These are phyloP conservation scores for Pholiota molesta DNA, from an alignment of 768 basidiomycete genomes.

Conservation along the genomic window DNA sequence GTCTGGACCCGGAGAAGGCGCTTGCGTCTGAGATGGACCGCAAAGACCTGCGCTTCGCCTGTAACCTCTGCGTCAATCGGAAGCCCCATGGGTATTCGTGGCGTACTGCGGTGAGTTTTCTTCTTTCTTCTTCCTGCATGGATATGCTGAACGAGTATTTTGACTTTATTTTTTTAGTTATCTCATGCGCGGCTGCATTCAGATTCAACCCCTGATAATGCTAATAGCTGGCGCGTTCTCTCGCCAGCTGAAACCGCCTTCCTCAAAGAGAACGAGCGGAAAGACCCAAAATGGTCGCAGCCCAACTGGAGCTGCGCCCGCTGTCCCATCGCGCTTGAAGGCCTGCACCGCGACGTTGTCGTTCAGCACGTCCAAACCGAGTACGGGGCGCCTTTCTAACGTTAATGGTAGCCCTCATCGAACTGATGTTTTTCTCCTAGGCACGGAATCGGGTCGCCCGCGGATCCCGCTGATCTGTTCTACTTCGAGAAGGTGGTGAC, in stretches of 20 bases:
- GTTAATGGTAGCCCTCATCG: too few species aligned
- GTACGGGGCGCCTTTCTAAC: not conserved
- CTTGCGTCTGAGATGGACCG: not conserved
- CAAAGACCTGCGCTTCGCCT: not conserved
- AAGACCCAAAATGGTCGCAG: not conserved
- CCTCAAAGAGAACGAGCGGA: not conserved
- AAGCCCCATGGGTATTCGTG: not conserved
- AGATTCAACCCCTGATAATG: not conserved
- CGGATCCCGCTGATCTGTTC: not conserved
- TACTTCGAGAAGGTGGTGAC: not conserved
- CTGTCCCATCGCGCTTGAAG: not conserved
- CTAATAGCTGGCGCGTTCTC: not conserved
- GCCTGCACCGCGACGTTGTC: not conserved
- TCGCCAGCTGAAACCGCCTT: not conserved
- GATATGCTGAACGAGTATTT: not conserved
- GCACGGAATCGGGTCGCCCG: not conserved
- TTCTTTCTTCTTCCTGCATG: not conserved
- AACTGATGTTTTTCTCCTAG: not conserved
- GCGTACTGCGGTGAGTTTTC: not conserved
- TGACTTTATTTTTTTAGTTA: not conserved
- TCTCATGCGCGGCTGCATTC: not conserved
- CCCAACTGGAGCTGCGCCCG: not conserved
- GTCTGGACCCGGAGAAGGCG: not conserved
- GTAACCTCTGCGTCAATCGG: not conserved
- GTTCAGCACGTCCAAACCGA: not conserved